Base-by-base conservation (phyloP, 306 rosid species). In the Senna tora region DNA sequence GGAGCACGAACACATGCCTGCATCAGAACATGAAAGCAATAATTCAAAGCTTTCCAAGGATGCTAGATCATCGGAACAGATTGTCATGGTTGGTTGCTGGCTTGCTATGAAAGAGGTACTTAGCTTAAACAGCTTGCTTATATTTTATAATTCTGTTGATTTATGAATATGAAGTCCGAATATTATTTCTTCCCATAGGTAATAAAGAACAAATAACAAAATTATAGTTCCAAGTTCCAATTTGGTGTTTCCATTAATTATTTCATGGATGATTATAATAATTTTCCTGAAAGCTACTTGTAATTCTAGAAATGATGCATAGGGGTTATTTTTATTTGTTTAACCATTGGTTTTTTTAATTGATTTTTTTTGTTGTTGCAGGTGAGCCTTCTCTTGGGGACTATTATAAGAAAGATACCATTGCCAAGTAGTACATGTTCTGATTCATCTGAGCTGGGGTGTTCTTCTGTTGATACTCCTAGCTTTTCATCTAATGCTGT, bases 41-140 rank as follows among this genome's bases (percentile, higher is more conserved):
- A 67, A 56, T 77, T 78, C 87, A 66, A 85, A 85, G 66, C 70
- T 65, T 69, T 52, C 75, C 43, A 77, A 47, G 67, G 85, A 78
- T 80, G 86, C 57, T 46, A 82, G 89, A 77, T 70, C 89, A 56
- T 88, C 94, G 10, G 98, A 89, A 46, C 99, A 94, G 81, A 79
- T 77, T 79, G 96, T 94, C 67, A 94, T 94, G 99, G 99, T 89
- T 88, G 97, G 99, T 72, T 94, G 97, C 81, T 94, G 99, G 99
- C 92, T 94, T 55, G 99, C 99, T 33, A 91, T 94, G 99, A 94
- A 94, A 84, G 99, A 94, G 97, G 99, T 94, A 81, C 65, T 73
- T 80, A 41, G 53, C 65, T 54, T 72, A 59, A 62, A 77, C 55
- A 28, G 10, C 47, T 36, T 69, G 11, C 47, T 19, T 19, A 54